phyloP scores from a whole-genome alignment of 1,284 basidiomycete species.

The Xerocomus minutiporus region DNA sequence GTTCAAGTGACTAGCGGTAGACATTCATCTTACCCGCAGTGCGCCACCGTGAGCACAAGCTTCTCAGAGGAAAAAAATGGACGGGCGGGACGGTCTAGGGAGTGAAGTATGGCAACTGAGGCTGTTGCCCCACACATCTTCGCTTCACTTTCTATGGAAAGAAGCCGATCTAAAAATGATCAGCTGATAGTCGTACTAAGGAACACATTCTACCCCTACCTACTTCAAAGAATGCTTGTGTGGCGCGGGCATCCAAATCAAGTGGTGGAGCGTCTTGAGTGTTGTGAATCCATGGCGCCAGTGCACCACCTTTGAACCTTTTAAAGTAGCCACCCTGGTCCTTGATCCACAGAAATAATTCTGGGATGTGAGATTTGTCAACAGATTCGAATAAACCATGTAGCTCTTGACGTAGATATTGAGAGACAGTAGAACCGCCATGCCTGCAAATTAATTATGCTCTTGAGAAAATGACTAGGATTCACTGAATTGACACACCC shows the following conservation, averaged over 20 bases:
- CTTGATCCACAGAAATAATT: conserved; percentile 73
- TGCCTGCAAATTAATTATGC: conserved; percentile 46
- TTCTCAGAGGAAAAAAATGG: conserved; percentile 76
- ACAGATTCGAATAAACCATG: conserved; percentile 77
- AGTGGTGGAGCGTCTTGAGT: conserved; percentile 46
- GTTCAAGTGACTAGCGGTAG: background rate
- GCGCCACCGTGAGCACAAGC: conserved; percentile 81
- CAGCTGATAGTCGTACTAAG: conserved; percentile 2
- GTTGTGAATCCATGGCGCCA: conserved; percentile 61
- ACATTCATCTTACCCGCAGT: conserved; percentile 68
- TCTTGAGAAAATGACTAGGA: background rate
- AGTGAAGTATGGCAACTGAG: conserved; percentile 84
- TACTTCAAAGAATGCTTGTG: conserved; percentile 82
- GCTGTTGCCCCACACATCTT: conserved; percentile 83
- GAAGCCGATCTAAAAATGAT: conserved; percentile 57
- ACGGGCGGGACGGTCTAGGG: conserved; percentile 66
- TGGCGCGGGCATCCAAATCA: conserved; percentile 80
- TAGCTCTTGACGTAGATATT: conserved; percentile 75
- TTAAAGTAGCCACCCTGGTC: conserved; percentile 85
- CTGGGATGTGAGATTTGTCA: conserved; percentile 62
- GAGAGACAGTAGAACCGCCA: conserved; percentile 72
- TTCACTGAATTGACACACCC: conserved; percentile 49
- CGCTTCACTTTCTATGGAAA: conserved; percentile 56
- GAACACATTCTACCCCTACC: conserved; percentile 20
- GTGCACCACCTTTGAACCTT: conserved; percentile 75